These are phyloP conservation scores for Lipomyces sp. DNA, from an alignment of 805 yeast genomes.

Conservation along the genomic window DNA sequence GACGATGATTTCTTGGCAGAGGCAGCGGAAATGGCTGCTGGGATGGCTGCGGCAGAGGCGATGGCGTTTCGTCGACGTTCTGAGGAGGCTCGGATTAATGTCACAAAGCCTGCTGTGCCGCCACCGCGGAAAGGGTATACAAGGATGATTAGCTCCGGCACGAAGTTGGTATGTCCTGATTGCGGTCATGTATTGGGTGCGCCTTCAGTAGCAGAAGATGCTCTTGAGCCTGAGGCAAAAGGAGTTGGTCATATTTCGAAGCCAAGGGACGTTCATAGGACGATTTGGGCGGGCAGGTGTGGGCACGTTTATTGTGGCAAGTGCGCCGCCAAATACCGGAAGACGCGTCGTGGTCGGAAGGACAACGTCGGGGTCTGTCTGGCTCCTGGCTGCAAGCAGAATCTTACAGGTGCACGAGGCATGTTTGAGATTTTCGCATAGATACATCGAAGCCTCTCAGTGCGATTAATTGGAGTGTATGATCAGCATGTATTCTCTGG, in stretches of 20 bases:
- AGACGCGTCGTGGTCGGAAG: constrained; percentile 14
- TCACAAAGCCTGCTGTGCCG: constrained; percentile 6
- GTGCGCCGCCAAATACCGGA: constrained; percentile 28
- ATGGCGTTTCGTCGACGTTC: constrained; percentile 3
- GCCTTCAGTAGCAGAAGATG: constrained; percentile 4
- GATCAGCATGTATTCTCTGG: neutral
- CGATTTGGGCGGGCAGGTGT: constrained; percentile 32
- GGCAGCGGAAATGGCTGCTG: neutral
- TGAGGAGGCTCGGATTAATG: constrained; percentile 2
- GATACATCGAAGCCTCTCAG: neutral
- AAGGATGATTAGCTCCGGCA: constrained; percentile 19
- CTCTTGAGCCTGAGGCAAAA: constrained; percentile 6
- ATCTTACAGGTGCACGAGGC: constrained; percentile 25
- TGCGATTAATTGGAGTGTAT: neutral
- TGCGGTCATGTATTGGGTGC: constrained; percentile 28
- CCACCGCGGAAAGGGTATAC: constrained; percentile 26
- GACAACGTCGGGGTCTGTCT: constrained; percentile 18
- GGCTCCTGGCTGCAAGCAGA: constrained; percentile 27
- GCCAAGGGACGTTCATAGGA: constrained; percentile 11
- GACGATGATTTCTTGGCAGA: neutral
- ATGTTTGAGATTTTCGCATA: constrained; percentile 31
- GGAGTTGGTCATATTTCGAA: neutral
- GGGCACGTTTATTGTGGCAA: constrained; percentile 37
- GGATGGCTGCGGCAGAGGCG: neutral
- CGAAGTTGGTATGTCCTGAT: constrained; percentile 23